Percentiles rank a stretch among this genome's conserved stretches.
Evolutionary conservation across 306 rosid species (phyloP).

Genomic region (Castanea sativa): DNA sequence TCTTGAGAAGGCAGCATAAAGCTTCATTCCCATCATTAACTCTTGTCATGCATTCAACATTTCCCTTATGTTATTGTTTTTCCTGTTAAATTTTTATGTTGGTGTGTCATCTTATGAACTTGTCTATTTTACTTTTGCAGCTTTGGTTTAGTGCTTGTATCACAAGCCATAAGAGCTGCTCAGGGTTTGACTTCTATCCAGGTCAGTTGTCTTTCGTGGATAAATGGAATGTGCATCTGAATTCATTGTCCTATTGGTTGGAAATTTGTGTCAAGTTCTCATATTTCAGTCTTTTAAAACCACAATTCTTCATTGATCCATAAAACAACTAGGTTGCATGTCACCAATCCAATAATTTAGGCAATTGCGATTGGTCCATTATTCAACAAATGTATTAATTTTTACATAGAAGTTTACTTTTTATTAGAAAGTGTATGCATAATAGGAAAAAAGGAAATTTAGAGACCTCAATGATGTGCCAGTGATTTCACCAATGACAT

Average conservation of each 20-base stretch:
- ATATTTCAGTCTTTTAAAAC: background rate
- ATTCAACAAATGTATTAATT: background rate
- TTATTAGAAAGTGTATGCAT: background rate
- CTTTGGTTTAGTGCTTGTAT: conserved; percentile 57
- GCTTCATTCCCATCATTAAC: conserved; percentile 14
- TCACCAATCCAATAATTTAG: background rate
- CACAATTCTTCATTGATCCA: background rate
- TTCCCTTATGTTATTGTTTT: background rate
- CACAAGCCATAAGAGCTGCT: conserved; percentile 71
- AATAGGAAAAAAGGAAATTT: background rate
- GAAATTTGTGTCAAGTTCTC: background rate
- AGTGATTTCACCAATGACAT: background rate
- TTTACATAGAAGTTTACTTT: background rate
- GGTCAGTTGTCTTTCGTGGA: conserved; percentile 36
- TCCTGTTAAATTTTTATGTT: background rate
- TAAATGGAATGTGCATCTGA: background rate
- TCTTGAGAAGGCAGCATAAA: conserved; percentile 71
- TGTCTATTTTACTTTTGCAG: conserved; percentile 33
- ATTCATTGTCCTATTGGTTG: background rate
- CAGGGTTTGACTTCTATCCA: conserved; percentile 77
- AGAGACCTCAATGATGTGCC: background rate
- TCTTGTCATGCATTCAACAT: background rate
- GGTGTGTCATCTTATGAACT: background rate
- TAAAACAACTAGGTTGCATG: background rate
- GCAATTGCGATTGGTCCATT: too few relatives aligned